Evolutionary conservation across 2,329 filamentous ascomycete species (phyloP), one percentile per base, ranked within the genome.

Genomic region (Colletotrichum ledebouriae): DNA sequence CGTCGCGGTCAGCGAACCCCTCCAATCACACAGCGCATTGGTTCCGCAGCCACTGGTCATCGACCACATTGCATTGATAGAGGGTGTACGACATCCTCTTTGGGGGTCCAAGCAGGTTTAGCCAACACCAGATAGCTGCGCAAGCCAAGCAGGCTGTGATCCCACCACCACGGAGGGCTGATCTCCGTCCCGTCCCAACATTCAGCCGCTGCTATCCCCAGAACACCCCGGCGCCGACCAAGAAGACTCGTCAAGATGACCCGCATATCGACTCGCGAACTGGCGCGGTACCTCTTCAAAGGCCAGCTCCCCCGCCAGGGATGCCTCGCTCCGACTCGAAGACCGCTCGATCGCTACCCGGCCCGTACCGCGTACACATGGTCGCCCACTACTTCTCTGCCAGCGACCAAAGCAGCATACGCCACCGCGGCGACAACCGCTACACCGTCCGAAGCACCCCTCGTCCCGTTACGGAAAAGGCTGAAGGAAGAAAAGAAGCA

Each of bases 401-500:
- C 25, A 33, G 20, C 22, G 20, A 9, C 52, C 11, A 63, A 44
- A 6, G 34, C 66, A 5, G 12, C 63, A 4, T 39, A 83, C 69
- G 72, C 75, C 47, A 73, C 78, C 25, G 63, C 75, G 59, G 69
- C 73, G 20, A 29, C 74, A 53, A 63, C 70, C 25, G 61, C 75
- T 53, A 53, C 70, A 10, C 44, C 66, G 70, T 49, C 70, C 47
- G 39, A 57, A 70, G 52, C 59, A 44, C 65, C 75, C 15, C 47
- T 85, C 1, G 78, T 85, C 1, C 89, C 91, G 10, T 81, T 93
- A 10, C 88, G 92, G 37, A 94, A 94, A 76, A 87, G 92, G 74
- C 78, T 93, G 63, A 94, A 93, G 73, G 90, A 92, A 29, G 86
- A 91, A 69, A 88, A 80, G 34, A 93, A 93, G 75, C 86, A 91